phyloP scores from a whole-genome alignment of 192 early-diverging fungal species.

The Umbelopsis sp. region DNA sequence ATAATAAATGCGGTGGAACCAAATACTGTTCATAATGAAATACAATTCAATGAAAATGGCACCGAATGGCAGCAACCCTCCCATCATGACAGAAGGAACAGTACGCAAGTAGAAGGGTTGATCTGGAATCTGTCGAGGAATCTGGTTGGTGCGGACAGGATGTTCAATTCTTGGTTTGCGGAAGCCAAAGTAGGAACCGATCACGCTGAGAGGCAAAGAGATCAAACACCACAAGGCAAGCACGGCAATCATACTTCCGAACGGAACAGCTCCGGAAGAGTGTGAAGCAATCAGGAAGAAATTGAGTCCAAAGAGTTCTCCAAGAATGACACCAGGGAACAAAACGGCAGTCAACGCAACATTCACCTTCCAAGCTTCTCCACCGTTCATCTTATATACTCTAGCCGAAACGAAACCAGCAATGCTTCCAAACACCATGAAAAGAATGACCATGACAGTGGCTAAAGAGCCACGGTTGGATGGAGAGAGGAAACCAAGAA shows the following conservation, averaged over 20 bases:
- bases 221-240: slow-evolving; percentile 81
- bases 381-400: slow-evolving; percentile 92
- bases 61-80: slow-evolving; percentile 89
- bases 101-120: slow-evolving; percentile 80
- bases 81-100: slow-evolving; percentile 71
- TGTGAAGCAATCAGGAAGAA: slow-evolving; percentile 78
- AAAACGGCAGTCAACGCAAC: slow-evolving; percentile 81
- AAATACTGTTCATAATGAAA: slow-evolving; percentile 94
- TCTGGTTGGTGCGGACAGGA: slow-evolving; percentile 90
- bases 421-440: slow-evolving; percentile 83
- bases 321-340: slow-evolving; percentile 70
- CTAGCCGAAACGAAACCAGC: slow-evolving; percentile 92
- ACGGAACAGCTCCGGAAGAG: slow-evolving; percentile 90
- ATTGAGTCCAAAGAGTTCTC: slow-evolving; percentile 73
- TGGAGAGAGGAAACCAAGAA: slow-evolving; percentile 93
- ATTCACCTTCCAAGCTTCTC: slow-evolving; percentile 85
- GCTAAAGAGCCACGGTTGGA: slow-evolving; percentile 90
- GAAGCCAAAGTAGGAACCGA: slow-evolving; percentile 77
- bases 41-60: slow-evolving; percentile 97
- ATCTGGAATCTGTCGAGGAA: slow-evolving; percentile 92
- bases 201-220: slow-evolving; percentile 81
- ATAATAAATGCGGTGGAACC: slow-evolving; percentile 93
- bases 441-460: slow-evolving; percentile 92
- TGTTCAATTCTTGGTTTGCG: slow-evolving; percentile 68
- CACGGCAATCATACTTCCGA: slow-evolving; percentile 81